phyloP scores from a whole-genome alignment of 805 yeast genomes.

The Ogataea allantospora region DNA sequence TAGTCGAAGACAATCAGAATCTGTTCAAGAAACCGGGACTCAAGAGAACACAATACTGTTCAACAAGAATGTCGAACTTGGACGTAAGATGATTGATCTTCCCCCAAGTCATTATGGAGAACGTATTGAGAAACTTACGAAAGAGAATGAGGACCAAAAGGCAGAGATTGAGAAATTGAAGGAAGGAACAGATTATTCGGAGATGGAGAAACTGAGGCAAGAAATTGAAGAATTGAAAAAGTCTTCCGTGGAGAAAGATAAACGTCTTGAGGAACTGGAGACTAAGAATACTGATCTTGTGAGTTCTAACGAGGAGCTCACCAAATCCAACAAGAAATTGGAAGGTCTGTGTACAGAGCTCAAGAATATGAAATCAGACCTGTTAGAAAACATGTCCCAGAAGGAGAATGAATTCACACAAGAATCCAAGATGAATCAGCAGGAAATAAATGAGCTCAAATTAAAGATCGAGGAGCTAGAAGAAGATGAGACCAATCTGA shows the following conservation, averaged over 20 bases:
- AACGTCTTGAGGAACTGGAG: constrained; percentile 13
- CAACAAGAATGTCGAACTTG: constrained; percentile 19
- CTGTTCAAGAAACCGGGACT: constrained; percentile 5
- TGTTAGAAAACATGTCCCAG: constrained; percentile 65
- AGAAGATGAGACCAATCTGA: constrained; percentile 41
- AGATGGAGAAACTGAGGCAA: constrained; percentile 14
- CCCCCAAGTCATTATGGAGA: constrained; percentile 32
- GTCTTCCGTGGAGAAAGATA: constrained; percentile 17
- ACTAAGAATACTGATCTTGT: constrained; percentile 6
- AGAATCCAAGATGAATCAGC: constrained; percentile 50
- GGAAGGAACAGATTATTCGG: constrained; percentile 13
- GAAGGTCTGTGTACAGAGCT: constrained; percentile 25
- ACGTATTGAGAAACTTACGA: constrained; percentile 22
- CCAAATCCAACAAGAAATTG: constrained; percentile 14
- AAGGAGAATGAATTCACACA: constrained; percentile 57
- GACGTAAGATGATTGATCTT: constrained; percentile 25
- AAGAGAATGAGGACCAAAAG: constrained; percentile 23
- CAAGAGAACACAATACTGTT: constrained; percentile 21
- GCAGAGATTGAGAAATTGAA: constrained; percentile 17
- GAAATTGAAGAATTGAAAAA: constrained; percentile 19
- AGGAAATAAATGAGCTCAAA: constrained; percentile 49
- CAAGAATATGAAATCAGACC: constrained; percentile 53
- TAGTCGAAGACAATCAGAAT: constrained; percentile 12
- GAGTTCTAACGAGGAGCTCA: constrained; percentile 10
- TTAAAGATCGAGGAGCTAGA: constrained; percentile 49